Evolutionary conservation across 768 basidiomycete genomes (phyloP).

Genomic region (Suillus bovinus): DNA sequence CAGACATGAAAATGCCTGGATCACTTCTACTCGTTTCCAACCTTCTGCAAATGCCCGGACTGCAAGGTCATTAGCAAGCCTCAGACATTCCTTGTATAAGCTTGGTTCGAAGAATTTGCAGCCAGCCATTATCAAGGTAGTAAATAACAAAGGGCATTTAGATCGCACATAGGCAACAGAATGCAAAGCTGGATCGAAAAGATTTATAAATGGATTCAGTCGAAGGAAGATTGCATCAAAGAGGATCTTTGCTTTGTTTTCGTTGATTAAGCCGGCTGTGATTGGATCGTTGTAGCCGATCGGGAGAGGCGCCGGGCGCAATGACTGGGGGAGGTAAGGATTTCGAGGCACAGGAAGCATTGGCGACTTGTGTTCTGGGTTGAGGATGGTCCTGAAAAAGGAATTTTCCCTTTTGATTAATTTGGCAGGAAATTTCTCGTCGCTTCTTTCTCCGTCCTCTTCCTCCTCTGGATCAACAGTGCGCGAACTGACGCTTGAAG

Average conservation of each 20-base stretch:
- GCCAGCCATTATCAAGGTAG: conserved; percentile 79
- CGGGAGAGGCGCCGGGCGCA: conserved; percentile 37
- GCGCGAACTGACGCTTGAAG: conserved; percentile 21
- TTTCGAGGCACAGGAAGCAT: conserved; percentile 32
- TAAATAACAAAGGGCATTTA: conserved; percentile 82
- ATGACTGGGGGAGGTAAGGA: conserved; percentile 36
- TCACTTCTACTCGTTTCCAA: conserved; percentile 84
- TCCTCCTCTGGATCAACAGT: conserved; percentile 54
- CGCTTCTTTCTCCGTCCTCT: conserved; percentile 60
- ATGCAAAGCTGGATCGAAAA: conserved; percentile 88
- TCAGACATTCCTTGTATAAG: conserved; percentile 65
- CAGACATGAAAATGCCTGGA: conserved; percentile 86
- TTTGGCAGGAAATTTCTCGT: conserved; percentile 74
- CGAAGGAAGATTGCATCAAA: conserved; percentile 82
- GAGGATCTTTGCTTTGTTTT: conserved; percentile 66
- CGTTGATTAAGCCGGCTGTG: conserved; percentile 65
- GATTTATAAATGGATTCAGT: conserved; percentile 85
- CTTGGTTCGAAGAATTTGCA: conserved; percentile 81
- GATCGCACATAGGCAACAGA: conserved; percentile 77
- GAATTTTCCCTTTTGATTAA: conserved; percentile 76
- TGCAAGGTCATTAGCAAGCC: conserved; percentile 73
- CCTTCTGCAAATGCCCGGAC: conserved; percentile 74
- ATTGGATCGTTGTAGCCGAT: conserved; percentile 64
- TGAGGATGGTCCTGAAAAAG: conserved; percentile 83
- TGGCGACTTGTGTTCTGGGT: conserved; percentile 58